Conservation (phyloP, 306 rosid species). For the Elaeagnus macrophylla region DNA sequence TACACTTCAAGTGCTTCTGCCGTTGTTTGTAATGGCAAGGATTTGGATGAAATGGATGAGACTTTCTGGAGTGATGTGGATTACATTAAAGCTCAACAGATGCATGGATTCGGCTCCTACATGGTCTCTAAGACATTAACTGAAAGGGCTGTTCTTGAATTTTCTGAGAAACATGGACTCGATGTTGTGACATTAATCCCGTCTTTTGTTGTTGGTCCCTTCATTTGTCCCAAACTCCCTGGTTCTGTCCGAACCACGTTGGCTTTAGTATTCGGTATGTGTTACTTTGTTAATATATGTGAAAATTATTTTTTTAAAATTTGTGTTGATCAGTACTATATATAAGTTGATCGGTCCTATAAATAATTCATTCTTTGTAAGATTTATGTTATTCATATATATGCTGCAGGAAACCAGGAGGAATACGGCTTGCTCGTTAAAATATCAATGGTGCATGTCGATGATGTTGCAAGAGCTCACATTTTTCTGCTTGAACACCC, state of each 20-base stretch:
- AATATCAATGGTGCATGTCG: conserved; percentile 40
- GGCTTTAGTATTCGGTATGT: conserved; percentile 29
- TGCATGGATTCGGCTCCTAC: conserved; percentile 20
- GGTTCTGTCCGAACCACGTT: conserved; percentile 10
- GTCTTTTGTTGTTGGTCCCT: conserved; percentile 43
- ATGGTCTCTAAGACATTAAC: conserved; percentile 45
- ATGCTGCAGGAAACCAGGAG: conserved; percentile 28
- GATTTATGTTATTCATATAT: no score
- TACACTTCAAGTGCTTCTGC: conserved; percentile 52
- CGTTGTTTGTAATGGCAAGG: conserved; percentile 5
- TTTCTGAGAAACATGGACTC: conserved; percentile 38
- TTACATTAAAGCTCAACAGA: conserved; percentile 10
- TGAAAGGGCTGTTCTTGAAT: conserved; percentile 50
- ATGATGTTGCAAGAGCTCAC: conserved; percentile 54
- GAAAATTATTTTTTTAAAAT: no score
- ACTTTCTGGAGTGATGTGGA: conserved; percentile 40
- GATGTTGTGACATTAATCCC: conserved; percentile 53
- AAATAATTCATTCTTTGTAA: no score
- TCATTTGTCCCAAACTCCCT: conserved; percentile 53
- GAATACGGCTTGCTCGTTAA: conserved; percentile 11
- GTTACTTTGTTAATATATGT: no score
- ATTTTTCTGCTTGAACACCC: conserved; percentile 50
- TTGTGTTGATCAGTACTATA: no score
- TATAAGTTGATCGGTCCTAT: no score
- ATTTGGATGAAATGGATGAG: conserved; percentile 32